Conservation (phyloP, 2,329 filamentous ascomycete species). For the Apiospora sp. region DNA sequence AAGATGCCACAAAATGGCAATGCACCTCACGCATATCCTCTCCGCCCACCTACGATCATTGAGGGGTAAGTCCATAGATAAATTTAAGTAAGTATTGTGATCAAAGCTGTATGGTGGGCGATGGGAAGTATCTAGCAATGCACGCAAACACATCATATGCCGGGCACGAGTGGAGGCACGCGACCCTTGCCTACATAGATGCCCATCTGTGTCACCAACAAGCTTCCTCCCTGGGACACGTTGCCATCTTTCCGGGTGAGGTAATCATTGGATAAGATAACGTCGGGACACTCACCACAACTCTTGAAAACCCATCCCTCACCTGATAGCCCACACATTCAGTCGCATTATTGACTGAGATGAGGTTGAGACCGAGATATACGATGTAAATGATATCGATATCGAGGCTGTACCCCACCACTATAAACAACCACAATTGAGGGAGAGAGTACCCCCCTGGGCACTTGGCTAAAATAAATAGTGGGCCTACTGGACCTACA, state of each 20-base stretch:
- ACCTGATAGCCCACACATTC: not conserved
- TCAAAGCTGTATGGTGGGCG: not conserved
- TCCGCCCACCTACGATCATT: not conserved
- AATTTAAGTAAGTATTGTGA: not conserved
- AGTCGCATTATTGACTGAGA: not conserved
- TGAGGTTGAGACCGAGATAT: not conserved
- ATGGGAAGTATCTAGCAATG: not conserved
- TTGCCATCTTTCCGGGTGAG: not conserved
- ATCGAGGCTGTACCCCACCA: not conserved
- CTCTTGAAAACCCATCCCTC: not conserved
- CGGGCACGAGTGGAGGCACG: not conserved
- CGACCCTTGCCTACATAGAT: not conserved
- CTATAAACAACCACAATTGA: not conserved
- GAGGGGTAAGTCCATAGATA: not conserved
- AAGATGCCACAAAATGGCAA: not conserved
- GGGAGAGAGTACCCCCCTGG: not conserved
- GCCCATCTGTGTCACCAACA: constrained; percentile 5
- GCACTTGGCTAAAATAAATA: constrained; percentile 2
- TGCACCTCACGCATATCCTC: not conserved
- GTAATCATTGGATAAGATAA: not conserved
- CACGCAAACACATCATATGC: not conserved
- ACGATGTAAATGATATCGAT: not conserved
- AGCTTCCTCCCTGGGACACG: constrained; percentile 1
- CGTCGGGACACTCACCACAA: not conserved
- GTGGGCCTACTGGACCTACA: not conserved